Conservation (phyloP, 2,329 filamentous ascomycete species). For the Alternaria brassicae region DNA sequence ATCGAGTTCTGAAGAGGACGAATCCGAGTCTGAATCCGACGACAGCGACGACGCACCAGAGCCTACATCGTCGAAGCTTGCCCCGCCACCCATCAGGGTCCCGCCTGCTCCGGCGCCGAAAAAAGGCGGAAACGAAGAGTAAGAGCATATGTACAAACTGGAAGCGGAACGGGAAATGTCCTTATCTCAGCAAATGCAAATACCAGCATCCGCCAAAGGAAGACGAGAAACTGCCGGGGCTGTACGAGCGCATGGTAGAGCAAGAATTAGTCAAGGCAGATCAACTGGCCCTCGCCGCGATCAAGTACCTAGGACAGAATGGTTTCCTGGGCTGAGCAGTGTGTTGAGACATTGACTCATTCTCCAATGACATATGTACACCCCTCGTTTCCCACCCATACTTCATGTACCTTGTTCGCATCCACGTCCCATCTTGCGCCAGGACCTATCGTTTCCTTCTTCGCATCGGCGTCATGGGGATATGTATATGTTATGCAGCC, state of each 20-base stretch:
- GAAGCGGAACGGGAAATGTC: conserved; percentile 38
- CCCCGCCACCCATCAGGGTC: conserved; percentile 18
- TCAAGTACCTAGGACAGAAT: conserved; percentile 55
- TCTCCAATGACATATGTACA: conserved; percentile 73
- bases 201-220: conserved; percentile 35
- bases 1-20: conserved; percentile 39
- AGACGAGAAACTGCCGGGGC: conserved; percentile 23
- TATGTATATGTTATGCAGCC: conserved; percentile 73
- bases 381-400: conserved; percentile 70
- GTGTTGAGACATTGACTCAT: no score
- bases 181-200: conserved; percentile 33
- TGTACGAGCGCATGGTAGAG: conserved; percentile 51
- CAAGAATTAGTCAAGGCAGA: conserved; percentile 55
- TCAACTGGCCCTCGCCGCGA: conserved; percentile 53
- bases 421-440: conserved; percentile 72
- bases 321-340: conserved; percentile 50
- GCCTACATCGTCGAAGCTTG: conserved; percentile 47
- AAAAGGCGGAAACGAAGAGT: conserved; percentile 13
- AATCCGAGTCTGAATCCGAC: conserved; percentile 35
- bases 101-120: conserved; percentile 22
- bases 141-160: conserved; percentile 33
- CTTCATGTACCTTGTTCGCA: conserved; percentile 69
- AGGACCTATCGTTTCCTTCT: conserved; percentile 65
- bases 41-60: conserved; percentile 43
- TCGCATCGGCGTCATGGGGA: conserved; percentile 63